Percentiles rank a stretch among this genome's conserved stretches.
Evolutionary conservation across 2,329 filamentous ascomycete species (phyloP).

Genomic region (Zymoseptoria crescenta): DNA sequence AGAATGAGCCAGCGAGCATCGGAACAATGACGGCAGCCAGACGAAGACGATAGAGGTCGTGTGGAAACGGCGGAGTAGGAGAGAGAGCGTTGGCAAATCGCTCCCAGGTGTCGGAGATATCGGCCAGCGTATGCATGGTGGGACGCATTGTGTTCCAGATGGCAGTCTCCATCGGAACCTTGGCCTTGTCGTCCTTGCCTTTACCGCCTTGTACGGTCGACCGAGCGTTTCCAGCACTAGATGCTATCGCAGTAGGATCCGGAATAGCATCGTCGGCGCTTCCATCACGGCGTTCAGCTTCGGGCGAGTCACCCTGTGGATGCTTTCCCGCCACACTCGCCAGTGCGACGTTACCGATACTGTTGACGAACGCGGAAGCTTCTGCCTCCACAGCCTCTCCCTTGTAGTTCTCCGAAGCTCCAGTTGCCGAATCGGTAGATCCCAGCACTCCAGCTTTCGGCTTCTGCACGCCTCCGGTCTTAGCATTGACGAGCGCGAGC

Average conservation of each 20-base stretch:
- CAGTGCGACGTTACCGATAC: slow-evolving; percentile 63
- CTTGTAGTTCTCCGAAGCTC: slow-evolving; percentile 73
- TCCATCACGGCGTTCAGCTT: slow-evolving; percentile 34
- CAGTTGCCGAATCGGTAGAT: slow-evolving; percentile 68
- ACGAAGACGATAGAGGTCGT: slow-evolving; percentile 37
- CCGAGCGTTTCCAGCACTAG: slow-evolving; percentile 48
- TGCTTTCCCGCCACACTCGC: slow-evolving; percentile 71
- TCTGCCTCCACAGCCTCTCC: slow-evolving; percentile 79
- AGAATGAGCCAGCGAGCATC: slow-evolving; percentile 35
- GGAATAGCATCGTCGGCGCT: slow-evolving; percentile 39
- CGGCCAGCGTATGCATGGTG: slow-evolving; percentile 58
- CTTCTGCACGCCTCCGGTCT: slow-evolving; percentile 67
- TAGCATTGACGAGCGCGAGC: slow-evolving; percentile 60
- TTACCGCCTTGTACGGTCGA: slow-evolving; percentile 46
- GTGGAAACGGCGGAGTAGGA: slow-evolving; percentile 42
- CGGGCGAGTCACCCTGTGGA: slow-evolving; percentile 56
- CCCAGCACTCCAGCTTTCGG: slow-evolving; percentile 68
- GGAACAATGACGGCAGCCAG: slow-evolving; percentile 41
- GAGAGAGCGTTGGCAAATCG: slow-evolving; percentile 51
- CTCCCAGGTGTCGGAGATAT: slow-evolving; percentile 56
- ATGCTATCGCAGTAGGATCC: slow-evolving; percentile 52
- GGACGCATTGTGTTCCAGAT: slow-evolving; percentile 72
- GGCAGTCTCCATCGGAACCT: slow-evolving; percentile 65
- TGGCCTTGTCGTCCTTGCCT: slow-evolving; percentile 63
- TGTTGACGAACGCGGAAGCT: slow-evolving; percentile 70